These are phyloP conservation scores for Microdochium trichocladiopsis DNA, from an alignment of 2,329 filamentous ascomycete species.

Conservation along the genomic window DNA sequence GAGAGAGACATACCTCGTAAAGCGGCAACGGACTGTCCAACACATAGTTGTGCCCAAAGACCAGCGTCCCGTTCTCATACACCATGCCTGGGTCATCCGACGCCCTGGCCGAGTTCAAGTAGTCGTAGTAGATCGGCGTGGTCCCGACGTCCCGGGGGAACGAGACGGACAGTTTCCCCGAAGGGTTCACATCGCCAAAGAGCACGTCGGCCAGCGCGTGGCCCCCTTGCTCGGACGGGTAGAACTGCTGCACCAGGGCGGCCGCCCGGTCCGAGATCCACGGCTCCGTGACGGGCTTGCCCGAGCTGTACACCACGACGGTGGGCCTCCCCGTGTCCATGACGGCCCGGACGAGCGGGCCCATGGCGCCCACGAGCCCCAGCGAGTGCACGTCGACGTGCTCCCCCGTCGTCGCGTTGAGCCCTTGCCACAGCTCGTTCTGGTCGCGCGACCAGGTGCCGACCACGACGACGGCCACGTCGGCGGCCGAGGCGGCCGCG, in stretches of 20 bases:
- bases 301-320: slow-evolving; percentile 60
- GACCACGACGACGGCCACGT: slow-evolving; percentile 66
- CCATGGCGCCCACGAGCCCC: slow-evolving; percentile 64
- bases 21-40: slow-evolving; percentile 50
- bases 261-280: slow-evolving; percentile 62
- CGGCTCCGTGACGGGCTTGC: slow-evolving; percentile 66
- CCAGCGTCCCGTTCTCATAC: slow-evolving; percentile 50
- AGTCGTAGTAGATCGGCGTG: slow-evolving; percentile 65
- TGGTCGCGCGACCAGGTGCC: slow-evolving; percentile 74
- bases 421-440: slow-evolving; percentile 58
- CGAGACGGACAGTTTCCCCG: slow-evolving; percentile 58
- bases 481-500: slow-evolving; percentile 56
- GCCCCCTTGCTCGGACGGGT: slow-evolving; percentile 63
- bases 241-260: slow-evolving; percentile 68
- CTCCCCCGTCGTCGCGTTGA: slow-evolving; percentile 71
- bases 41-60: slow-evolving; percentile 60
- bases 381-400: slow-evolving; percentile 61
- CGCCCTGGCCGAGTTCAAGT: slow-evolving; percentile 57
- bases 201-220: slow-evolving; percentile 60
- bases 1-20: slow-evolving; percentile 31
- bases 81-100: slow-evolving; percentile 44
- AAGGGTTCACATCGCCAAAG: slow-evolving; percentile 58
- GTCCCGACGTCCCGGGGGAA: slow-evolving; percentile 63
- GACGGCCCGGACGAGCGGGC: slow-evolving; percentile 57
- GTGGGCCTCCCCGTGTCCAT: slow-evolving; percentile 61